Percentiles rank a stretch among this genome's conserved stretches.
Conservation (phyloP, 148 eudicot species). For the Camellia lanceoleosa region DNA sequence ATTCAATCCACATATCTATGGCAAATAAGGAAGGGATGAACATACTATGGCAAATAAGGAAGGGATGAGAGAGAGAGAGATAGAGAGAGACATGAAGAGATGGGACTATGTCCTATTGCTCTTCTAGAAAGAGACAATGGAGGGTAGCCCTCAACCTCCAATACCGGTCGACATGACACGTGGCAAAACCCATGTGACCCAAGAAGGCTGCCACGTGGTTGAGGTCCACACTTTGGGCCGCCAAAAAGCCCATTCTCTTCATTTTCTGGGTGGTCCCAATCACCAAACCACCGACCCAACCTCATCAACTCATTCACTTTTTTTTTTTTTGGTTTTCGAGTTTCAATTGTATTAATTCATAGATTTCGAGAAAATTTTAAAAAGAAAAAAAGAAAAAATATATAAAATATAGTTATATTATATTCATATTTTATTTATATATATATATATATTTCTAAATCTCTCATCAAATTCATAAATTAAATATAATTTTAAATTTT, state of each 20-base stretch:
- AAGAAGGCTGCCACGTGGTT: constrained; percentile 18
- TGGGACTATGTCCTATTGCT: constrained; percentile 12
- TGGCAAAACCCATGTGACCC: constrained; percentile 24
- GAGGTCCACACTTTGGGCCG: constrained; percentile 13
- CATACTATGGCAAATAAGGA: neutral
- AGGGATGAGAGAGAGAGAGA: neutral
- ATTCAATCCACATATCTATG: too few relatives aligned
- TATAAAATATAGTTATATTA: too few relatives aligned
- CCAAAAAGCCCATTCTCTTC: neutral
- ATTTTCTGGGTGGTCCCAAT: neutral
- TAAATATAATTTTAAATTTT: too few relatives aligned
- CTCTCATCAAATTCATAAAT: too few relatives aligned
- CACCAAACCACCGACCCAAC: neutral
- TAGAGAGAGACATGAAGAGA: constrained; percentile 16
- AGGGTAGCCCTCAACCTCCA: constrained; percentile 26
- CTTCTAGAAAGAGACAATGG: constrained; percentile 18
- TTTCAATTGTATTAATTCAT: too few relatives aligned
- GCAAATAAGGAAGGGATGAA: too few relatives aligned
- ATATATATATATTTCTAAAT: too few relatives aligned
- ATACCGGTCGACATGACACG: constrained; percentile 25
- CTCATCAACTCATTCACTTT: too few relatives aligned
- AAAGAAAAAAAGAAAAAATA: too few relatives aligned
- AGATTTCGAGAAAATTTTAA: too few relatives aligned
- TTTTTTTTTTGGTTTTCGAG: neutral
- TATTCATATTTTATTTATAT: too few relatives aligned